phyloP scores from a whole-genome alignment of 1,139 yeast genomes.

The Debaryomycetaceae sp. region DNA sequence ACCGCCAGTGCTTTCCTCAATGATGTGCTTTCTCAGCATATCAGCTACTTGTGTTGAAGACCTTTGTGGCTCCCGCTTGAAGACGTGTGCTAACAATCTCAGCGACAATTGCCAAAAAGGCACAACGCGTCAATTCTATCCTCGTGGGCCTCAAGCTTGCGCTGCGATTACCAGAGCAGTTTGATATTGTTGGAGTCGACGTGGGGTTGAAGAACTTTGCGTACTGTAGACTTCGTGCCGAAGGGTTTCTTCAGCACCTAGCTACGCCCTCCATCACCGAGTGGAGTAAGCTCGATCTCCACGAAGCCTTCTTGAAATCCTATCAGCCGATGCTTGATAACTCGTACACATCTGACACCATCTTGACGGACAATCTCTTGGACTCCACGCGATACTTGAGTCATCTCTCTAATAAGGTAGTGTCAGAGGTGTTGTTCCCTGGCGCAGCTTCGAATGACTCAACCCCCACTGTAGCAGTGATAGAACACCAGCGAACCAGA shows the following conservation, averaged over 20 bases:
- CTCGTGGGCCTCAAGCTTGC: conserved; percentile 5
- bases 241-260: neutral
- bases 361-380: conserved; percentile 6
- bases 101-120: conserved; percentile 7
- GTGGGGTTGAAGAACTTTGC: conserved; percentile 10
- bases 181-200: conserved; percentile 8
- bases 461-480: conserved; percentile 7
- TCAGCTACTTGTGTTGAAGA: too few species aligned
- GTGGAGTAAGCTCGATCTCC: conserved; percentile 10
- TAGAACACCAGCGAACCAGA: conserved; percentile 16
- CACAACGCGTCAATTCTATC: conserved; percentile 6
- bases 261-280: conserved; percentile 5
- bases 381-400: conserved; percentile 9
- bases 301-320: conserved; percentile 3
- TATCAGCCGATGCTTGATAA: conserved; percentile 5
- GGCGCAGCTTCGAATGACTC: neutral
- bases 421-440: conserved; percentile 4
- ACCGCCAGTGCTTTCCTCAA: too few species aligned
- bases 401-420: conserved; percentile 4
- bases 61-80: too few species aligned
- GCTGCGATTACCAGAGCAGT: conserved; percentile 5
- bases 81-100: too few species aligned
- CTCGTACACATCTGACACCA: conserved; percentile 5
- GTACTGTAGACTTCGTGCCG: conserved; percentile 6
- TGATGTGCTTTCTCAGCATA: neutral